phyloP scores from a whole-genome alignment of 306 rosid genomes.

The Prunus dulcis region DNA sequence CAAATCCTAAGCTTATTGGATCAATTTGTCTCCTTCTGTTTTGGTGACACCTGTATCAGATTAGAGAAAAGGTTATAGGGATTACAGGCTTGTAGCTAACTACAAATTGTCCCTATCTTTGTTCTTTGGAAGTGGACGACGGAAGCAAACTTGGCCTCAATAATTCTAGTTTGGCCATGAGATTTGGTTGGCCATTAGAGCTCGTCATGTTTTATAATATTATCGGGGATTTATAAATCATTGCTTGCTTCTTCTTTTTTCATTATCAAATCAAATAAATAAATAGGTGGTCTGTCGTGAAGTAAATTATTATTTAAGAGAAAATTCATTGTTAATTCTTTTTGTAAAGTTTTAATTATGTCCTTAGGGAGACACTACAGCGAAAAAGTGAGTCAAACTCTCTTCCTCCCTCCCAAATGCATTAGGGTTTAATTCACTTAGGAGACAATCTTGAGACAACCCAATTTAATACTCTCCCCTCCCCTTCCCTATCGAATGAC shows the following conservation, averaged over 20 bases:
- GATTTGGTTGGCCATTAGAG: not conserved
- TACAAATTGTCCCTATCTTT: not conserved
- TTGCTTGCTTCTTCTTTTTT: too few species aligned
- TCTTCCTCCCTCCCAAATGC: fast-evolving
- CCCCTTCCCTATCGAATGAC: too few species aligned
- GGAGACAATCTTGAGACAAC: too few species aligned
- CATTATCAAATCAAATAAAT: too few species aligned
- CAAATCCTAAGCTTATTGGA: not conserved
- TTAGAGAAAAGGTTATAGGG: not conserved
- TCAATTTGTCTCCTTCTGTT: not conserved
- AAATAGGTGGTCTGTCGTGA: too few species aligned
- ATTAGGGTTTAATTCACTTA: fast-evolving
- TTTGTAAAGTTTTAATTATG: too few species aligned
- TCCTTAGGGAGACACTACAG: too few species aligned
- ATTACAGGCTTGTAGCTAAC: not conserved
- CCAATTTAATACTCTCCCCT: too few species aligned
- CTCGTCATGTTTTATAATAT: not conserved
- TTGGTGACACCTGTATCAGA: not conserved
- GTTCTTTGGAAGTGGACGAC: not conserved
- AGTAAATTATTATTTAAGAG: too few species aligned
- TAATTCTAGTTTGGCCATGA: not conserved
- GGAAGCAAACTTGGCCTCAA: not conserved
- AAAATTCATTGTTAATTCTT: too few species aligned
- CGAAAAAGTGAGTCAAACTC: too few species aligned
- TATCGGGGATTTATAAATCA: too few species aligned